Evolutionary conservation across 106 monocot species (phyloP).

Genomic region (Triglochin maritima): DNA sequence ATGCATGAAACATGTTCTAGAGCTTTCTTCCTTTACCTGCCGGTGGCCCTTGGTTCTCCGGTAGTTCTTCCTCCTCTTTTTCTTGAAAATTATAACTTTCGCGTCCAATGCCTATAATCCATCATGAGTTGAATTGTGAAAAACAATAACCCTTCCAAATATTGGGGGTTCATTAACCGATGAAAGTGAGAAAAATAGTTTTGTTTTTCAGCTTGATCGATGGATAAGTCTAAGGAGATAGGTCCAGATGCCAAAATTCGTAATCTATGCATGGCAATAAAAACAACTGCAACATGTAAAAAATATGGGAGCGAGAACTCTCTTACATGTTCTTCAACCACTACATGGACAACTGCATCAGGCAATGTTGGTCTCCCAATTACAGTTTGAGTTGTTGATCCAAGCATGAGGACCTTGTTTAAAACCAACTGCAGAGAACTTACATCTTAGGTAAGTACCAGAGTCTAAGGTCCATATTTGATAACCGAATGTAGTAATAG

Average conservation of each 20-base stretch:
- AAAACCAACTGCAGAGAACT: constrained; percentile 67
- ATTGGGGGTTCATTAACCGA: too few relatives aligned
- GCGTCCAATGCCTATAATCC: constrained; percentile 89
- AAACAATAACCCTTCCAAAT: too few relatives aligned
- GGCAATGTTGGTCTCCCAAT: constrained; percentile 86
- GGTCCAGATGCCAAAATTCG: too few relatives aligned
- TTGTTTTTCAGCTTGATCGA: too few relatives aligned
- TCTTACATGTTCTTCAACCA: constrained; percentile 97
- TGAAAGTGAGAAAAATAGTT: too few relatives aligned
- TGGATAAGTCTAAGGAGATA: too few relatives aligned
- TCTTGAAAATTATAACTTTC: constrained; percentile 98
- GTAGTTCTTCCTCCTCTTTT: constrained; percentile 96
- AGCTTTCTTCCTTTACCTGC: constrained; percentile 37
- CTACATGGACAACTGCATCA: constrained; percentile 77
- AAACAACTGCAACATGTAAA: neutral
- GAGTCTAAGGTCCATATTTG: too few relatives aligned
- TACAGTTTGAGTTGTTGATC: constrained; percentile 65
- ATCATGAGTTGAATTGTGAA: too few relatives aligned
- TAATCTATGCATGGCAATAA: too few relatives aligned
- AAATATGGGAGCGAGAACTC: neutral
- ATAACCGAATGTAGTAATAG: too few relatives aligned
- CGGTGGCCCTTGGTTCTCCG: constrained; percentile 94
- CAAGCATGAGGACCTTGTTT: constrained; percentile 85
- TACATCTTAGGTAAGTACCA: too few relatives aligned
- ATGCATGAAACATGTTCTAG: too few relatives aligned